These are phyloP conservation scores for Euphorbia celastroides DNA, from an alignment of 441 rosid species.

Conservation along the genomic window DNA sequence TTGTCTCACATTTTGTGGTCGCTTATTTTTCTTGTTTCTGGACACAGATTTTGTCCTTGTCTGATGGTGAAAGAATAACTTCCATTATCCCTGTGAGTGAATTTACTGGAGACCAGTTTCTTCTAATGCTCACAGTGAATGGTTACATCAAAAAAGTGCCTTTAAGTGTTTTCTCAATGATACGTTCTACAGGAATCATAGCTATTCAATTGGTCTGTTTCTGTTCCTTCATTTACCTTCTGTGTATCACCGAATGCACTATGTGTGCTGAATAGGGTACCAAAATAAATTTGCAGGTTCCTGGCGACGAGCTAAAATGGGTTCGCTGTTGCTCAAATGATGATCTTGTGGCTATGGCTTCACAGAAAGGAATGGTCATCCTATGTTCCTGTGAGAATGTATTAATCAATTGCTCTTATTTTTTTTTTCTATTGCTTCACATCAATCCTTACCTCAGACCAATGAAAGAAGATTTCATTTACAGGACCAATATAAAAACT, in stretches of 20 bases:
- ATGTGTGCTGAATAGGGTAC: slow-evolving; percentile 1
- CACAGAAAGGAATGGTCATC: slow-evolving; percentile 92
- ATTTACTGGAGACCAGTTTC: slow-evolving; percentile 72
- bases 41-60: slow-evolving; percentile 70
- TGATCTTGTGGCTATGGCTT: slow-evolving; percentile 97
- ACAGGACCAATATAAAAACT: not conserved
- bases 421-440: not conserved
- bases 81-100: slow-evolving; percentile 88
- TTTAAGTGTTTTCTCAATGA: slow-evolving; percentile 68
- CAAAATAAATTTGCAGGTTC: slow-evolving; percentile 47
- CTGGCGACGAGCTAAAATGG: slow-evolving; percentile 96
- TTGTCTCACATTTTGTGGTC: slow-evolving; percentile 18
- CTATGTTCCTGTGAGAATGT: slow-evolving; percentile 75
- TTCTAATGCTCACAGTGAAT: slow-evolving; percentile 87
- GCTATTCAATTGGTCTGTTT: slow-evolving; percentile 87
- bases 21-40: slow-evolving; percentile 19
- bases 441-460: not conserved
- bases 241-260: not conserved
- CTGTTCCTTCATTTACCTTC: slow-evolving; percentile 14
- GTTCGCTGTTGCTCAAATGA: slow-evolving; percentile 86
- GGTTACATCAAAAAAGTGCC: slow-evolving; percentile 98
- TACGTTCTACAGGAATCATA: slow-evolving; percentile 95
- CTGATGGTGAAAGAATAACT: slow-evolving; percentile 92
- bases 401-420: slow-evolving; percentile 26
- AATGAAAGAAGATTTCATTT: slow-evolving; percentile 1